Base-by-base conservation (phyloP, 208 protist genomes). In the Acanthamoeba lenticulata region DNA sequence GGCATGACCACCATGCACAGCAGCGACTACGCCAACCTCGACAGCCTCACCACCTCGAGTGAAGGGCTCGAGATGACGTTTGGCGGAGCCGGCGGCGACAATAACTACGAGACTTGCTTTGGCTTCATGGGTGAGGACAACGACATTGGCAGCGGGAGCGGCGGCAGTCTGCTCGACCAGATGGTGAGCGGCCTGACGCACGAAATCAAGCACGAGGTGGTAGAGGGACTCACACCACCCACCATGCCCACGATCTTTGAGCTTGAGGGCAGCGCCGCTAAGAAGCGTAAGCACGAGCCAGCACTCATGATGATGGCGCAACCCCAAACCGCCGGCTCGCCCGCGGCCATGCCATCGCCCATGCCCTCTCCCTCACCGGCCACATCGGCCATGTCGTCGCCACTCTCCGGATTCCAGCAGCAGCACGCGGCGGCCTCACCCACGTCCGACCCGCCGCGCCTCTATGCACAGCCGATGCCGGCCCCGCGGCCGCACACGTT, bases 241-340 rank as follows among this genome's bases (percentile, higher is more conserved):
- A 81, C 69, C 40, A 40, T 83, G 72, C 72, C 72, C 72, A 52
- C 72, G 38, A 83, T 83, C 36, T 83, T 83, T n/a, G 72, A 83
- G 72, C 1, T 44, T 7, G 72, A 83, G 27, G 83, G 57, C 47
- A 90, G 83, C 57, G 83, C 83, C 36, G 38, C 44, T 29, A 90
- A 90, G 83, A 90, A 90, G 83, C 83, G 83, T 47, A 90, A 90
- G 57, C 83, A 90, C 49, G 47, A 90, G 83, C 47, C 32, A 13
- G 4, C 49, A 17, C 29, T 42, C 40, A 32, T 52, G n/a, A 32
- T 55, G 27, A 79, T 7, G 7, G 15, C 36, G 36, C 36, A 7
- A 11, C 15, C 67, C 36, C 67, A 9, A 9, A 21, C 32, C 21
- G 1, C 42, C 29, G 27, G 44, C 42, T 55, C 44, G 11, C 44